Evolutionary conservation across 352 stramenopile genomes (phyloP).

Genomic region (Pythium chondricola): DNA sequence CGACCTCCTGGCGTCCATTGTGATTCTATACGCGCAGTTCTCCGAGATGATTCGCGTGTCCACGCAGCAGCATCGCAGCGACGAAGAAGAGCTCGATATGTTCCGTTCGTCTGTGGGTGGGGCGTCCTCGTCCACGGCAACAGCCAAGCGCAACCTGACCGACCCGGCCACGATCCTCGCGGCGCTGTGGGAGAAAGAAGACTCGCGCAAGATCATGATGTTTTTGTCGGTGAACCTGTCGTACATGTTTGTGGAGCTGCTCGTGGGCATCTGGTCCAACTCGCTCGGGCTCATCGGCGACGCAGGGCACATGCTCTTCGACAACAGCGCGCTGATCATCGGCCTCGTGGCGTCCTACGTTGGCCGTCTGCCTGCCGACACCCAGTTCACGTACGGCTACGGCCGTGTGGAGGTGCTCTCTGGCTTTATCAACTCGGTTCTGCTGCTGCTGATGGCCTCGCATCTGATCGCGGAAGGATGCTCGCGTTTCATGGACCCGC

Average conservation of each 20-base stretch:
- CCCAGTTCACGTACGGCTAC: constrained; percentile 82
- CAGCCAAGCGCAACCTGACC: not conserved
- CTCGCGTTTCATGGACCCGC: constrained; percentile 64
- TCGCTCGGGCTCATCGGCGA: constrained; percentile 83
- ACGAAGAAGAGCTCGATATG: constrained; percentile 37
- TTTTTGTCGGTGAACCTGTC: constrained; percentile 75
- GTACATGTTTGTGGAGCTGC: constrained; percentile 87
- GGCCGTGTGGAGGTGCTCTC: constrained; percentile 82
- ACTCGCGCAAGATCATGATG: constrained; percentile 75
- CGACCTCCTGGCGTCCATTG: constrained; percentile 27
- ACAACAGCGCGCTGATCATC: constrained; percentile 82
- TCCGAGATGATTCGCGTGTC: constrained; percentile 22
- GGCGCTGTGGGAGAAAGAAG: constrained; percentile 44
- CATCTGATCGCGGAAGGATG: constrained; percentile 79
- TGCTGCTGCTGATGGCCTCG: constrained; percentile 79
- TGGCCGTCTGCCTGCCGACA: constrained; percentile 57
- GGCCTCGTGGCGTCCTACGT: constrained; percentile 82
- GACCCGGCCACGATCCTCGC: constrained; percentile 22
- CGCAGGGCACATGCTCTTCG: constrained; percentile 87
- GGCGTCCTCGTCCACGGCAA: not conserved
- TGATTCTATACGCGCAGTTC: constrained; percentile 50
- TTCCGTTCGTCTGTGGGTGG: constrained; percentile 28
- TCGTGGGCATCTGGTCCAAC: constrained; percentile 78
- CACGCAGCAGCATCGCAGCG: constrained; percentile 7
- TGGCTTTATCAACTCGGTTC: constrained; percentile 81